Base-by-base conservation (phyloP, 2,329 filamentous ascomycete genomes). In the Xylariaceae sp. region DNA sequence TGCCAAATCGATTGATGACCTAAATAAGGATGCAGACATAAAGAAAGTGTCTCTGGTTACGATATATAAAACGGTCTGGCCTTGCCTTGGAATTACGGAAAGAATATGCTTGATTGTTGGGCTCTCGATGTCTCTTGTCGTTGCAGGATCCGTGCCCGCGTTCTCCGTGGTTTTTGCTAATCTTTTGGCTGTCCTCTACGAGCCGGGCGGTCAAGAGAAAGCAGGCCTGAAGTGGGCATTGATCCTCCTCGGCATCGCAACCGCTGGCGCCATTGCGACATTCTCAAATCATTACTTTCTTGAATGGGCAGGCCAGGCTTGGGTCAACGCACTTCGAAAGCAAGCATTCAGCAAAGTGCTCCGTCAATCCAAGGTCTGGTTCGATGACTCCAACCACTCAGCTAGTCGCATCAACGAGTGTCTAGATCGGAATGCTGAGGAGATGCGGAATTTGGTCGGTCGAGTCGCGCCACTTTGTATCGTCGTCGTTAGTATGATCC, bases 361-460 rank as follows among this genome's bases (percentile, higher is more conserved):
- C 0, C 79, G 82, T 45, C 93, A 97, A 69, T 88, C 90, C 0
- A 86, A 82, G 61, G 74, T 81, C 3, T 97, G 92, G 87, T 96
- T 96, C 66, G 87, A 91, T 63, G 77, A 80, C 53, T 79, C 87
- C 1, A 78, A 79, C 39, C 89, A 94, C 71, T 83, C 81, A 0
- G 76, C 88, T 0, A 77, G 79, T 0, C 78, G 80, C 1, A 79
- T 97, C 48, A 85, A 81, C 0, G 86, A 90, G 61, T 88, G 82
- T 50, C 80, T 97, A 0, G 90, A 96, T 67, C 83, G 88, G 13
- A 89, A 90, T 67, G 89, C 88, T 0, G 92, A 97, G 71, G 91
- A 96, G 70, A 92, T 94, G 83, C 83, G 89, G 7, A 92, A 90
- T 66, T 76, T 97, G 0, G 80, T 96, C 0, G 88, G 89, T 1